Base-by-base conservation (phyloP, 2,329 filamentous ascomycete genomes). In the Paracoccidioides brasiliensis region DNA sequence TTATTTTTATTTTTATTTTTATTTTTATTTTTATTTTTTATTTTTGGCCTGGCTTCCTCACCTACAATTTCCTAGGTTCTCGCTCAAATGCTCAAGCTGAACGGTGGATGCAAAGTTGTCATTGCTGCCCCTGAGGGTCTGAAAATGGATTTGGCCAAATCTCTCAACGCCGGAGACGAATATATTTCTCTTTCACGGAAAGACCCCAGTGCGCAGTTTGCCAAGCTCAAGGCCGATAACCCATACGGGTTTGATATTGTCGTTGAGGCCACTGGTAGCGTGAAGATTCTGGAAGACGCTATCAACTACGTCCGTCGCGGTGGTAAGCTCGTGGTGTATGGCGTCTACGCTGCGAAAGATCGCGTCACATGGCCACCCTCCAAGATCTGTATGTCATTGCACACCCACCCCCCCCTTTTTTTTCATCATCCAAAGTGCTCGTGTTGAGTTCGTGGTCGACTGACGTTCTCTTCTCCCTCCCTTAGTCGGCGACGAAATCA, bases 201-300 rank as follows among this genome's bases (percentile, higher is more conserved):
- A 57, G 74, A 82, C 59, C 76, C 82, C 5, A 70, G 74, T 41
- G 76, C 75, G 14, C 81, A 85, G 64, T 84, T 85, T 67, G 72
- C 78, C 46, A 72, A 81, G 63, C 71, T 88, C 58, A 82, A 81
- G 72, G 70, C 73, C 44, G 77, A 82, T 48, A 82, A 88, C 68
- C 83, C 84, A 0, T 82, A 87, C 63, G 85, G 85, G 3, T 88
- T 88, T 65, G 84, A 88, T 61, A 81, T 87, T 59, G 82, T 86
- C 30, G 78, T 86, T 28, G 82, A 87, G 72, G 84, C 84, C 40
- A 87, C 84, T 10, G 85, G 85, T 15, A 84, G 79, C 53, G 74
- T 80, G 48, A 82, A 81, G 69, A 83, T 88, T 51, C 77, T 88
- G 2, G 84, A 88, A 66, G 79, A 84, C 63, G 76, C 83, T 33